Base-by-base conservation (phyloP, 805 yeast genomes). In the Candida golubevii region DNA sequence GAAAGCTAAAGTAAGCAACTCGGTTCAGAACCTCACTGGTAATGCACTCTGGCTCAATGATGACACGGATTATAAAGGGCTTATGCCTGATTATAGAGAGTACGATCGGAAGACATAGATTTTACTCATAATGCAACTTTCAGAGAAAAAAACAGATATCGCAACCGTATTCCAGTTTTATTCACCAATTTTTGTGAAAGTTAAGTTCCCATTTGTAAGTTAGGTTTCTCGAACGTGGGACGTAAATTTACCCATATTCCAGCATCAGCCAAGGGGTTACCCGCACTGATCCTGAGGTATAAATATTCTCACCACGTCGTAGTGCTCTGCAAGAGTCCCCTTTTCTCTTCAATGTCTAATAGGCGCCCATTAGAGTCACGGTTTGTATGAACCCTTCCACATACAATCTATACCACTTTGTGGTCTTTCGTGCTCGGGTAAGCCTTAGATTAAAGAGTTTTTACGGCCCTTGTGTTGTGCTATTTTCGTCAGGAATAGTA, bases 291-390 rank as follows among this genome's bases (percentile, higher is more conserved):
- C 23, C 23, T 18, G 23, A 18, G 23, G 23, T 18, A 18, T 18
- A 18, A 18, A 18, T 3, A 3, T 5, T 18, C 23, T 18, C 23
- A 18, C 23, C 23, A 18, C 23, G 23, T 18, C 23, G 4, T 18
- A 18, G 23, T 18, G 23, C 23, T 18, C 23, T 18, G 23, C 23
- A 18, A 3, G 23, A 5, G 3, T 12, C 10, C 18, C 26, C 39
- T 44, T 44, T 41, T 33, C 66, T 61, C 62, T 47, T 64, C 69
- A 69, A 67, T 69, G 74, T 67, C 71, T 18, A 18, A 66, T 75
- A 83, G 93, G 85, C 90, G 83, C 91, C 93, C 91, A 78, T 78
- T 78, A 79, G 83, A 79, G 83, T 79, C 82, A 78, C 83, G 79
- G 80, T 60, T 64, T 72, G 67, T 69, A 66, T 74, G 74, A 61